A percentile compares a stretch with the other conserved stretches of the same genome.
Conservation (phyloP, 345 rosid genomes). For the Abelmoschus esculentus region DNA sequence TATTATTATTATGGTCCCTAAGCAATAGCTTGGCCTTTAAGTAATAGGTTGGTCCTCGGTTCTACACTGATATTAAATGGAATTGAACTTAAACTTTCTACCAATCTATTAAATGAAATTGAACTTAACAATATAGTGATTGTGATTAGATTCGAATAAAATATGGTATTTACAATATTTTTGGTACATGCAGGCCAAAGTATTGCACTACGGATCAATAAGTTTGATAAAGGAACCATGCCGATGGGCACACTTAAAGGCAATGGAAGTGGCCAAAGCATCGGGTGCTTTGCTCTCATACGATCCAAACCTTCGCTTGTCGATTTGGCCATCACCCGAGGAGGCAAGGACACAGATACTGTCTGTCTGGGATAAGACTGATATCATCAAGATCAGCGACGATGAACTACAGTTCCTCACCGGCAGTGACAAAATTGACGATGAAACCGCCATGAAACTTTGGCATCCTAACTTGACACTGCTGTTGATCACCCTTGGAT, state of each 20-base stretch:
- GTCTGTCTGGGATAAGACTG: conserved; percentile 97
- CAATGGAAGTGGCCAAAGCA: conserved; percentile 86
- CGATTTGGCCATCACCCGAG: conserved; percentile 85
- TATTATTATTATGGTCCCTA: no score
- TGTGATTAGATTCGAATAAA: no score
- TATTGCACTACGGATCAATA: conserved; percentile 93
- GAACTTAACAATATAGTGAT: no score
- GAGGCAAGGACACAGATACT: conserved; percentile 83
- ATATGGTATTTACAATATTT: no score
- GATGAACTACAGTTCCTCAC: conserved; percentile 92
- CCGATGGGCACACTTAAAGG: conserved; percentile 83
- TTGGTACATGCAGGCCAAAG: conserved; percentile 45
- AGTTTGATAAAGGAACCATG: conserved; percentile 99
- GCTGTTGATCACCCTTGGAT: conserved; percentile 86
- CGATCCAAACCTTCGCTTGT: conserved; percentile 91
- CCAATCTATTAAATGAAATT: no score
- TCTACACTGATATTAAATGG: no score
- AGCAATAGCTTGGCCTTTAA: no score
- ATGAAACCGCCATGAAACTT: conserved; percentile 66
- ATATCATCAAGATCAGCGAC: conserved; percentile 87
- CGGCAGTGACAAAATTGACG: conserved; percentile 68
- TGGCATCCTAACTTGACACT: conserved; percentile 85
- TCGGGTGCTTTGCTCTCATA: conserved; percentile 89
- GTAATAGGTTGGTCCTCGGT: no score
- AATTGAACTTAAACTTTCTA: no score